Conservation (phyloP, 176 grass and related monocot genomes). For the Echinochloa phyllopogon region DNA sequence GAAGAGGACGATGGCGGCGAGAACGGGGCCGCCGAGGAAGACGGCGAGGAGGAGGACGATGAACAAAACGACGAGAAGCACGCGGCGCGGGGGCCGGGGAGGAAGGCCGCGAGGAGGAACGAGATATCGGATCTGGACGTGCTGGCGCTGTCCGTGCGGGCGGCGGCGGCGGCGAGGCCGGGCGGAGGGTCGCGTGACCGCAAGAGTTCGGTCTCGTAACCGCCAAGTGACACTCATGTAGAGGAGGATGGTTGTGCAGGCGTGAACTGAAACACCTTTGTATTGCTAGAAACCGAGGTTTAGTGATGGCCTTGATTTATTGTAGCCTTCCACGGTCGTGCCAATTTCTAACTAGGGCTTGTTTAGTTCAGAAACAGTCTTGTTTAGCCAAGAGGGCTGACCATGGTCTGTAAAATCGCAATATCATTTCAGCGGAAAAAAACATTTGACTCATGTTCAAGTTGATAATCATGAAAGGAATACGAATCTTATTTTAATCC, state of each 20-base stretch:
- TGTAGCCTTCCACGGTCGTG: background rate
- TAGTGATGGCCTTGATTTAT: background rate
- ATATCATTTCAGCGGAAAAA: background rate
- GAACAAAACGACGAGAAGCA: constrained; percentile 32
- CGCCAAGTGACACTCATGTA: background rate
- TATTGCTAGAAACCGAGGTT: background rate
- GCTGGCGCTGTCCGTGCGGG: constrained; percentile 58
- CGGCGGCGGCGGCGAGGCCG: constrained; percentile 59
- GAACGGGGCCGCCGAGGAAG: constrained; percentile 17
- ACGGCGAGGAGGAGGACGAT: constrained; percentile 35
- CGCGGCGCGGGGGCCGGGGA: constrained; percentile 2
- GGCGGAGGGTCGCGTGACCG: constrained; percentile 39
- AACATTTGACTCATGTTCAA: background rate
- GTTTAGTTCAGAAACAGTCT: background rate
- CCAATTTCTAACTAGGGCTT: background rate
- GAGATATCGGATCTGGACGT: constrained; percentile 50
- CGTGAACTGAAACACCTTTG: background rate
- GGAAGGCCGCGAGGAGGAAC: constrained; percentile 26
- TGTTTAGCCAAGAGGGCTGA: background rate
- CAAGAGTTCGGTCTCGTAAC: constrained; percentile 32
- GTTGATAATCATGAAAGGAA: background rate
- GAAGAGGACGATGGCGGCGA: background rate
- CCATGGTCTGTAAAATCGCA: background rate
- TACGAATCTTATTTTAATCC: background rate
- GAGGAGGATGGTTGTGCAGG: background rate